Conservation (phyloP, 2,329 filamentous ascomycete species). For the Microsporum audouinii region DNA sequence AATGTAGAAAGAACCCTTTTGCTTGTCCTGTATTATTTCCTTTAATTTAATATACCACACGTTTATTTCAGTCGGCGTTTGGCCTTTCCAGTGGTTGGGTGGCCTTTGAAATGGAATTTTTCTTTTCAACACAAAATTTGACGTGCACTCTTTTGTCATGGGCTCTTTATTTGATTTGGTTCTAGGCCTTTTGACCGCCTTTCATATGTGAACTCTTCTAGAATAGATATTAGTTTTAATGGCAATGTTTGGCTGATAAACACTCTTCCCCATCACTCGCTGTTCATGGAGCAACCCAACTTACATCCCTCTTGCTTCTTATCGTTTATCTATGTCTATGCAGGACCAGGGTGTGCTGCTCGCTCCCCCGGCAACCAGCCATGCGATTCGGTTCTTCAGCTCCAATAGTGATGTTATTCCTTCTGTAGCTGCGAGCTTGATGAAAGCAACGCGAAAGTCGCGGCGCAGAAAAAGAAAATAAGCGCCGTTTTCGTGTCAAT, state of each 20-base stretch:
- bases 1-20: background rate
- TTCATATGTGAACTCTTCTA: background rate
- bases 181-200: background rate
- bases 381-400: background rate
- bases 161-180: background rate
- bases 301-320: background rate
- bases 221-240: background rate
- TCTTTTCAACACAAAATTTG: background rate
- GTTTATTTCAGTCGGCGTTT: background rate
- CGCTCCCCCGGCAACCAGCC: background rate
- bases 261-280: background rate
- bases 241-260: too few species aligned
- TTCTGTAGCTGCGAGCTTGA: background rate
- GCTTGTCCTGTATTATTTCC: background rate
- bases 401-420: background rate
- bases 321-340: background rate
- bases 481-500: background rate
- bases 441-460: background rate
- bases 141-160: background rate
- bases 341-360: background rate
- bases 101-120: background rate
- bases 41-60: conserved; percentile 2
- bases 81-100: background rate
- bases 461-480: background rate
- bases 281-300: background rate